Evolutionary conservation across 164 flowering plant genomes (phyloP), one percentile per base, ranked within the genome.

Genomic region (Berberis vulgaris): DNA sequence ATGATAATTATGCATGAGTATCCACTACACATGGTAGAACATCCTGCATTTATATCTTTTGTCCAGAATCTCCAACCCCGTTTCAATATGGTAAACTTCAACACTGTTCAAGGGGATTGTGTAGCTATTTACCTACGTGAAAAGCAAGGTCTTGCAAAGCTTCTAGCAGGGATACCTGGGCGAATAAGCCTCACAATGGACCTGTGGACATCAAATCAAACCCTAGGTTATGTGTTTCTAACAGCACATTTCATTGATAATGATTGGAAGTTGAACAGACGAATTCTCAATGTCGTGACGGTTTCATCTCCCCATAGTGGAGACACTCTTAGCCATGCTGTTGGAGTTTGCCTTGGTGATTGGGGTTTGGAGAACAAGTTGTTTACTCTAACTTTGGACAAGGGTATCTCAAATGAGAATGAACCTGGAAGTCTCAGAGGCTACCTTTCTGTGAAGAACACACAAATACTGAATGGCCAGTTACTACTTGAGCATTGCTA

Each of bases 1-100:
- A 88, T 88, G 93, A 85, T 92, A 55, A 84, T 92, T 55, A 80
- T 86, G 87, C 91, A 92, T 63, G 91, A 88, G 59, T 90, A 88
- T 72, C 96, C 93, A 3, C 84, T 92, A 64, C 87, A 89, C 79
- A 87, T 89, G 78, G 98, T 92, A 61, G 96, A 88, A 57, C 89
- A 89, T 74, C 74, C 86, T 38, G 93, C 85, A 0, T 92, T 92
- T 61, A 67, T 82, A 43, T 65, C 88, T 12, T 87, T 92, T 75
- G 86, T 80, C 26, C 75, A 78, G 60, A 80, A 74, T 71, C 87
- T 92, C 53, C 96, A 90, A 76, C 96, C 97, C 47, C 82, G 76
- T 6, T 89, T 86, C 65, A 82, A 81, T 61, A 79, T 82, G 84
- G 83, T 81, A 53, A 80, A 76, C 66, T 81, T 83, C 67, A 75